Evolutionary conservation across 768 basidiomycete species (phyloP).

Genomic region (Sarcodon sp.): DNA sequence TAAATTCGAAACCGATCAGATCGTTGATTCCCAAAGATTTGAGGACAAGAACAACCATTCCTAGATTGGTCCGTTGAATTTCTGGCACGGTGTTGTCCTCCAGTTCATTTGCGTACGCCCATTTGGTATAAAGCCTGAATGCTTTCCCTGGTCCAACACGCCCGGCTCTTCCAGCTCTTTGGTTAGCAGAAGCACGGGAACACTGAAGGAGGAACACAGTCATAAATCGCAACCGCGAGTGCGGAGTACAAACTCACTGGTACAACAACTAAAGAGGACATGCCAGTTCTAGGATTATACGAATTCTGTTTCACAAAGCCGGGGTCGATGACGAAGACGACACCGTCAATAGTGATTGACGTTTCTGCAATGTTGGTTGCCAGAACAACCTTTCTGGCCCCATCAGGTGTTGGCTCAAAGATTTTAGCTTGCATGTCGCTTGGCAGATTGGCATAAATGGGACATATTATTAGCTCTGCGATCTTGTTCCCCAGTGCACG

Average conservation of each 20-base stretch:
- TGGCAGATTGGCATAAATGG: conserved; percentile 98
- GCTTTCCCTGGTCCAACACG: conserved; percentile 97
- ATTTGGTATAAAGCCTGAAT: conserved; percentile 97
- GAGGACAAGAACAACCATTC: conserved; percentile 87
- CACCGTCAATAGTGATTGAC: conserved; percentile 97
- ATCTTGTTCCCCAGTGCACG: conserved; percentile 94
- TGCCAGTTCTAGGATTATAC: conserved; percentile 96
- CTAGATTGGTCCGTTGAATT: conserved; percentile 97
- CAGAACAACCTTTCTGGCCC: conserved; percentile 92
- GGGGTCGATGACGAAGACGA: conserved; percentile 98
- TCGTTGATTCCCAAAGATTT: conserved; percentile 98
- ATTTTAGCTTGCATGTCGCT: conserved; percentile 99
- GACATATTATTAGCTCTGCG: conserved; percentile 86
- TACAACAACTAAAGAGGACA: conserved; percentile 93
- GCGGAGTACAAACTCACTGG: conserved; percentile 44
- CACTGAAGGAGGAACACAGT: conserved; percentile 35
- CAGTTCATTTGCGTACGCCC: conserved; percentile 93
- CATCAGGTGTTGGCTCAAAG: conserved; percentile 96
- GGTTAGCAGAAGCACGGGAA: conserved; percentile 94
- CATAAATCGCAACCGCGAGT: background rate
- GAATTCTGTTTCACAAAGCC: conserved; percentile 99
- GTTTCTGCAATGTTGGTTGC: conserved; percentile 99
- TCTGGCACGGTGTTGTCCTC: conserved; percentile 97
- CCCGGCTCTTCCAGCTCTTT: conserved; percentile 92
- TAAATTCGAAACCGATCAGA: conserved; percentile 95